Conservation (phyloP, 345 rosid species). For the Citropsis articulata region DNA sequence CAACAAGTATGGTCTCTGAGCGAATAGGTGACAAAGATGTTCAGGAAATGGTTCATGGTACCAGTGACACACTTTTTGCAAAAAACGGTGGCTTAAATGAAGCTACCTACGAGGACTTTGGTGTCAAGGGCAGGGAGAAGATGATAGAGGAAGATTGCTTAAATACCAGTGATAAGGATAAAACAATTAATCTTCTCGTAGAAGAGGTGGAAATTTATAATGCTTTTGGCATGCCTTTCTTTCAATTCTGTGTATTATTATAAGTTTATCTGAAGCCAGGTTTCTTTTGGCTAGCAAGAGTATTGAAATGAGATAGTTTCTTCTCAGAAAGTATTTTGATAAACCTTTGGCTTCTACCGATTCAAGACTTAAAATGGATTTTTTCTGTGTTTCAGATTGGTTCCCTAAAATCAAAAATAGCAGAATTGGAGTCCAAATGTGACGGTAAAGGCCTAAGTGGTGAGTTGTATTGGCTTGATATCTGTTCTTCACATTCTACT, state of each 20-base stretch:
- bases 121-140: constrained; percentile 30
- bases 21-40: constrained; percentile 32
- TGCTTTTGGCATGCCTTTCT: not conserved
- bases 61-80: constrained; percentile 19
- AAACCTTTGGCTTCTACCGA: not conserved
- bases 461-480: constrained; percentile 26
- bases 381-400: constrained; percentile 47
- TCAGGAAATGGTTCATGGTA: constrained; percentile 23
- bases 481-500: constrained; percentile 7
- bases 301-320: not conserved
- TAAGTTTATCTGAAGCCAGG: not conserved
- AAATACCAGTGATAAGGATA: constrained; percentile 29
- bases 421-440: constrained; percentile 49
- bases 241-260: not conserved
- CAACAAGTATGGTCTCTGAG: constrained; percentile 19
- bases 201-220: constrained; percentile 54
- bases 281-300: not conserved
- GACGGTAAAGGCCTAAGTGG: constrained; percentile 24
- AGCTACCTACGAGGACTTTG: constrained; percentile 20
- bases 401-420: constrained; percentile 62
- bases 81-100: constrained; percentile 30
- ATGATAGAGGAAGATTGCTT: constrained; percentile 25
- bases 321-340: not conserved
- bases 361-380: not conserved
- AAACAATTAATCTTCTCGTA: constrained; percentile 41